These are phyloP conservation scores for Trichoderma afroharzianum DNA, from an alignment of 2,329 filamentous ascomycete species.

Conservation along the genomic window DNA sequence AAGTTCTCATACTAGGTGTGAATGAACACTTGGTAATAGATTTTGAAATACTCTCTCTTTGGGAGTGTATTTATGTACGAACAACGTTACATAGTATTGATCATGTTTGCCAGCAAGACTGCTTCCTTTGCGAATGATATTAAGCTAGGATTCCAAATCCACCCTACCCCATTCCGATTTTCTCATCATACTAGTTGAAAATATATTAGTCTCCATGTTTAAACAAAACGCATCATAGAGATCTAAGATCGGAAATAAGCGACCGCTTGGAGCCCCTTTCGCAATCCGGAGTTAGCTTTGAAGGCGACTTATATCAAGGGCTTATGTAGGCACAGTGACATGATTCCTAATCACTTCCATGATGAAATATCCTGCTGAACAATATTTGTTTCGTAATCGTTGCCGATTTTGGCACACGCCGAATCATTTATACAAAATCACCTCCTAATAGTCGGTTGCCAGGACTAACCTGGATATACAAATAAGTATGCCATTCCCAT, in stretches of 20 bases:
- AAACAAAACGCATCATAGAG: not conserved
- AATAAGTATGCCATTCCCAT: no score
- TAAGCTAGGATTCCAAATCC: not conserved
- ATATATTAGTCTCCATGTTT: not conserved
- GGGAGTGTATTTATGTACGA: not conserved
- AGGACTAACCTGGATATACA: no score
- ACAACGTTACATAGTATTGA: not conserved
- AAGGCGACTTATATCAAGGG: not conserved
- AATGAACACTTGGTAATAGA: not conserved
- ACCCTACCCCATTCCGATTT: not conserved
- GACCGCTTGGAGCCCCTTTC: not conserved
- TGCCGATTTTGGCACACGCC: not conserved
- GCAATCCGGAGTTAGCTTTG: not conserved
- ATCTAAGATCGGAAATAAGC: not conserved
- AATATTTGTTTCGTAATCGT: not conserved
- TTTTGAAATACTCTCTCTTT: not conserved
- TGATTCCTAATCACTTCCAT: not conserved
- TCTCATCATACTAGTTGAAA: not conserved
- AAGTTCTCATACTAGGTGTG: not conserved
- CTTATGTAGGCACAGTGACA: not conserved
- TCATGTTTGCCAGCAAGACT: not conserved
- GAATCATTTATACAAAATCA: not conserved
- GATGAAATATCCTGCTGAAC: not conserved
- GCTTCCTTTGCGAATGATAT: not conserved
- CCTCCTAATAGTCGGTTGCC: not conserved